Evolutionary conservation across 768 basidiomycete genomes (phyloP), one percentile per base, ranked within the genome.

Genomic region (Amyloporia xantha): DNA sequence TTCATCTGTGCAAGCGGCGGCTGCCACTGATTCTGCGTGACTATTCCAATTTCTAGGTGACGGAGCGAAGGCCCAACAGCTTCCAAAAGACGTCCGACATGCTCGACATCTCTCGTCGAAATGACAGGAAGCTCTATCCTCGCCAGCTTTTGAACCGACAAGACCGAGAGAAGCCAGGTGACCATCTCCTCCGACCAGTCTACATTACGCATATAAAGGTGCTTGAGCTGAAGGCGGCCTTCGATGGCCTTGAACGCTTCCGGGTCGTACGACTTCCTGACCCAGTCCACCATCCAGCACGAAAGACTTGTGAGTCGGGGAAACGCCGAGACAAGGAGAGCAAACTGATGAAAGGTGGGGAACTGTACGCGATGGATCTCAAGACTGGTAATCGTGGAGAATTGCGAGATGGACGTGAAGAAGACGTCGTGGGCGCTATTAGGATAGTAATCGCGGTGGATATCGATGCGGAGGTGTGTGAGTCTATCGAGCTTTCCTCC

Each of bases 201-300:
- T 23, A 39, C 36, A n/a, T 39, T 37, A 13, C 44, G 15, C 44
- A 47, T 10, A 19, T 9, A 2, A 23, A 47, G 37, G n/a, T 9
- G 17, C 20, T 17, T 5, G 13, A 47, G 46, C 12, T 15, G 19
- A 20, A 39, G 36, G 10, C 36, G 33, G 17, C 13, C 11, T 5
- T 38, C 33, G 36, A 21, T 5, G 24, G 15, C 20, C 9, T 19
- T 13, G 36, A 37, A 30, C 36, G 46, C 25, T 4, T 19, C 5
- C 21, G 21, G n/a, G 44, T 45, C 44, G 24, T 45, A 36, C 30
- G 44, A 23, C 44, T 45, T 45, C 30, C 20, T 15, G 17, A 36
- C 33, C 44, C 44, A 45, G 44, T 25, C 33, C 4, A 45, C 44
- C 44, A n/a, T 15, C 44, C 35, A 26, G 36, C 46, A 47, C 15